A percentile compares a stretch with the other conserved stretches of the same genome.
Conservation (phyloP, 2,329 filamentous ascomycete species). For the Fusarium tricinctum region DNA sequence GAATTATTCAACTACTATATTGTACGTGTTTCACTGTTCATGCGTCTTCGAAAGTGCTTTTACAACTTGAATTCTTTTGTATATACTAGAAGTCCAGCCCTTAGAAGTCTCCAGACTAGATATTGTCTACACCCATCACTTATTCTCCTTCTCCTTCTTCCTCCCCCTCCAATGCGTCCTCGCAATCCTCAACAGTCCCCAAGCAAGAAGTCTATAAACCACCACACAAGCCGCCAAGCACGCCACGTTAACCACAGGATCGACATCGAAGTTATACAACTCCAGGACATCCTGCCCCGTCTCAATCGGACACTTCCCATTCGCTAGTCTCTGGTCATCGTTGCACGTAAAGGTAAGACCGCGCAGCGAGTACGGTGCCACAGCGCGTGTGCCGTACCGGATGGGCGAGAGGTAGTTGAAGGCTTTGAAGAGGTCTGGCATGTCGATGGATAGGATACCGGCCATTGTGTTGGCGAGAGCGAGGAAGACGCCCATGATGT, state of each 20-base stretch:
- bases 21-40: neutral
- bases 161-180: constrained; percentile 66
- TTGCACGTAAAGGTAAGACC: constrained; percentile 75
- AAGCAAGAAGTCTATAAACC: constrained; percentile 75
- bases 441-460: constrained; percentile 77
- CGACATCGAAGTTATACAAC: constrained; percentile 75
- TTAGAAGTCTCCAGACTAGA: neutral
- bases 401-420: constrained; percentile 81
- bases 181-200: constrained; percentile 67
- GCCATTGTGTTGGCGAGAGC: constrained; percentile 79
- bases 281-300: constrained; percentile 76
- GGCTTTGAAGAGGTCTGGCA: constrained; percentile 74
- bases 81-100: neutral
- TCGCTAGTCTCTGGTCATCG: constrained; percentile 68
- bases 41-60: neutral
- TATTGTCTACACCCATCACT: neutral
- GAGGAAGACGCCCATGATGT: constrained; percentile 77
- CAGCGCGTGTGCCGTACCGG: constrained; percentile 76
- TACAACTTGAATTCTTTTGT: neutral
- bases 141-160: constrained; percentile 46
- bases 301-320: constrained; percentile 74
- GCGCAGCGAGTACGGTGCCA: constrained; percentile 75
- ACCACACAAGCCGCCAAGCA: constrained; percentile 74
- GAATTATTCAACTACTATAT: no score
- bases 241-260: constrained; percentile 72